A percentile compares a stretch with the other conserved stretches of the same genome.
Evolutionary conservation across 768 basidiomycete species (phyloP).

Genomic region (Hemileccinum impolitum): DNA sequence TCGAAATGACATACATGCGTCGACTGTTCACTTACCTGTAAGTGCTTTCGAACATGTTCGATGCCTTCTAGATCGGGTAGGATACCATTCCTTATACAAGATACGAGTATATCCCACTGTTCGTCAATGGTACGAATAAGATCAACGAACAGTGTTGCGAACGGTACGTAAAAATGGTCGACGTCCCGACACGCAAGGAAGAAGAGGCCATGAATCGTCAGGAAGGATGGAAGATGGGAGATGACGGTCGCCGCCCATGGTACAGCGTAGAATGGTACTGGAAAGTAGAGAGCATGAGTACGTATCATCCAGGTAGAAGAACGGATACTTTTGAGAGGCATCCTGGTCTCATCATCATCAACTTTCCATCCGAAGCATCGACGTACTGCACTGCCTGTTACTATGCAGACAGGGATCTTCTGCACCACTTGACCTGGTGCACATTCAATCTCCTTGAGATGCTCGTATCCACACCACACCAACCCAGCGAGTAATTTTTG

Average conservation of each 20-base stretch:
- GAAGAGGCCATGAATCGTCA: conserved; percentile 21
- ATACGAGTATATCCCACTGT: conserved; percentile 17
- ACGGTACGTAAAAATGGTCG: background rate
- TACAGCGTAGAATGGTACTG: conserved; percentile 10
- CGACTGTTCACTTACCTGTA: conserved; percentile 6
- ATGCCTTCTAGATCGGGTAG: conserved; percentile 17
- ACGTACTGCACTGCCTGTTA: background rate
- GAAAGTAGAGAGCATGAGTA: background rate
- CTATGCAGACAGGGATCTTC: conserved; percentile 8
- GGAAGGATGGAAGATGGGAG: conserved; percentile 11
- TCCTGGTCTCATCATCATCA: conserved; percentile 6
- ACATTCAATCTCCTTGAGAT: background rate
- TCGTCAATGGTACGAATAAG: conserved; percentile 3
- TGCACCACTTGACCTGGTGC: conserved; percentile 1
- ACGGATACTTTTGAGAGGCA: background rate
- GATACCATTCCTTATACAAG: conserved; percentile 10
- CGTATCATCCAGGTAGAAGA: background rate
- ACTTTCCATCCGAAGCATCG: conserved; percentile 7
- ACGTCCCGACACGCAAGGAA: conserved; percentile 10
- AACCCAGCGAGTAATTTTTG: background rate
- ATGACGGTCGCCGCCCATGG: conserved; percentile 19
- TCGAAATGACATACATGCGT: background rate
- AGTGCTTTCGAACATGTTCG: conserved; percentile 7
- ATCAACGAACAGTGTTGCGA: conserved; percentile 9
- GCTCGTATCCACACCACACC: background rate